Conservation (phyloP, 306 rosid genomes). For the Albizia julibrissin region DNA sequence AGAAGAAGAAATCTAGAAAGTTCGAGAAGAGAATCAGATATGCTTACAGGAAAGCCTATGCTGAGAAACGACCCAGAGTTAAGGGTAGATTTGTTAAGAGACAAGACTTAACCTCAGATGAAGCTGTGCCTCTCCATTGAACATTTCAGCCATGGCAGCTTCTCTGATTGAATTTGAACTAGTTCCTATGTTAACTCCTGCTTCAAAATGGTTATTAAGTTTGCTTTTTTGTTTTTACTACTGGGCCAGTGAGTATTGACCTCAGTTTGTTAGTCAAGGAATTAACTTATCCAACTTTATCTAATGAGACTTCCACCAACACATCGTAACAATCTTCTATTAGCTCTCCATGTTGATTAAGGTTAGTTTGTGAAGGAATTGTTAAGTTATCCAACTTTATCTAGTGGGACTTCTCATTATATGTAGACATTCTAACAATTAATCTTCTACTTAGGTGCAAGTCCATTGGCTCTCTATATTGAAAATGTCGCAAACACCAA, state of each 20-base stretch:
- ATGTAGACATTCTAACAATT: not conserved
- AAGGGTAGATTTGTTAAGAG: constrained; percentile 20
- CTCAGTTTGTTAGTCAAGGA: not conserved
- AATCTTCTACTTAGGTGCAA: too few species aligned
- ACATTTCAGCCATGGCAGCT: not conserved
- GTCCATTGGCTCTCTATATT: too few species aligned
- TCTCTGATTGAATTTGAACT: not conserved
- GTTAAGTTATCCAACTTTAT: not conserved
- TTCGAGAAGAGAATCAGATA: constrained; percentile 23
- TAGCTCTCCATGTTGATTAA: too few species aligned
- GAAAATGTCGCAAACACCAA: too few species aligned
- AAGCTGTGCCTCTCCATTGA: not conserved
- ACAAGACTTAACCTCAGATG: not conserved
- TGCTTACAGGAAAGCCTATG: constrained; percentile 24
- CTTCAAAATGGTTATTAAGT: not conserved
- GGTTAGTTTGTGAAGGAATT: too few species aligned
- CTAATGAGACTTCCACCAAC: too few species aligned
- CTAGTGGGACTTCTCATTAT: too few species aligned
- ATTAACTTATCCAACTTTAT: not conserved
- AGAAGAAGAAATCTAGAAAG: constrained; percentile 25
- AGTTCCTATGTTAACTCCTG: not conserved
- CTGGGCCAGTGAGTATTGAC: not conserved
- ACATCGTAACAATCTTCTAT: not conserved
- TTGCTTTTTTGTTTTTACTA: not conserved
- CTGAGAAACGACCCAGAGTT: constrained; percentile 23